Base-by-base conservation (phyloP, 2,329 filamentous ascomycete genomes). In the Colletotrichum ledebouriae region DNA sequence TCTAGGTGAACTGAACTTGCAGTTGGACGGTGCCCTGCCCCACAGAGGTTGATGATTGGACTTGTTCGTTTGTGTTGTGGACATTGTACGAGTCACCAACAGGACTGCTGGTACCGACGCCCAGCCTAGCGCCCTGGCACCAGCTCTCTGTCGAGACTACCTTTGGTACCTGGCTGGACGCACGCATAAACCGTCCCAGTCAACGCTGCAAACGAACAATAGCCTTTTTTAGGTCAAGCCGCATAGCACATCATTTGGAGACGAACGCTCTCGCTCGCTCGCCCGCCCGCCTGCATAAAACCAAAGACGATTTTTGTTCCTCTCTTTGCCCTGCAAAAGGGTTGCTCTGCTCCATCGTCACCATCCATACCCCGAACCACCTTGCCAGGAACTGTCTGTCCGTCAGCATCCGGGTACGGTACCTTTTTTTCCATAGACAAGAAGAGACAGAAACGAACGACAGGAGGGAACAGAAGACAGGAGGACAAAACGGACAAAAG, bases 171-270 rank as follows among this genome's bases (percentile, higher is more conserved):
- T 49, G 22, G 56, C 44, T 44, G 59, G 52, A 65, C 47, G 65
- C 61, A 65, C 65, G 61, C 65, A 65, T 68, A 68, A 56, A 52
- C 55, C 47, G 61, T 59, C 65, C 65, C 65, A 59, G n/a, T 41
- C 59, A 53, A 52, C 34, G 55, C 65, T 55, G 65, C 65, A 68
- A 68, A 65, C 65, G 65, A 56, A 56, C 53, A 59, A 64, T 64
- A 53, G 59, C 46, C 53, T 64, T 62, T 44, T 64, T 56, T 44
- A 53, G 33, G 52, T 58, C 64, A 67, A 67, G 64, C 64, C 59
- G 53, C 59, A 58, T 42, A 63, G 63, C 64, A 49, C 64, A 41
- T 67, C 64, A 67, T 67, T 46, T 47, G 64, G 60, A 59, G 64
- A 63, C 64, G 59, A 67, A 67, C 64, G 59, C 52, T 67, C 59